Evolutionary conservation across 805 yeast genomes (phyloP).

Genomic region (Schizosaccharomyces osmophilus): DNA sequence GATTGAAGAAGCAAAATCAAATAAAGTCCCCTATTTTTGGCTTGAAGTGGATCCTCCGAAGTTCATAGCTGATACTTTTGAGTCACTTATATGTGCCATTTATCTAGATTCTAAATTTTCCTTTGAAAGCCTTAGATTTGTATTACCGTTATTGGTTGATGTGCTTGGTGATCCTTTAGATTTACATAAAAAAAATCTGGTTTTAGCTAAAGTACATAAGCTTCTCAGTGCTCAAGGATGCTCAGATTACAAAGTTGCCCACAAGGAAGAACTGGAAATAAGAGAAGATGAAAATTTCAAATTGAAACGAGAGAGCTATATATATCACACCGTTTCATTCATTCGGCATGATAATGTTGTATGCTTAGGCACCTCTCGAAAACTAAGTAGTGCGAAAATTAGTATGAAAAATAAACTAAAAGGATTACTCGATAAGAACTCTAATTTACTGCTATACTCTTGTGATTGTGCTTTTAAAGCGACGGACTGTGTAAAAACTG

Average conservation of each 20-base stretch:
- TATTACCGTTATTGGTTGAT: not conserved
- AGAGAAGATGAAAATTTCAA: too few relatives aligned
- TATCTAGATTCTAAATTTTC: conserved; percentile 3
- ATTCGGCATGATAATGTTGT: not conserved
- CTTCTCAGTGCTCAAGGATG: not conserved
- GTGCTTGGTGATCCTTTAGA: not conserved
- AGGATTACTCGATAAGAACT: not conserved
- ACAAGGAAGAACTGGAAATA: not conserved
- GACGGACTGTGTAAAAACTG: not conserved
- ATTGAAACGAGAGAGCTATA: too few relatives aligned
- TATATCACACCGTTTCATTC: not conserved
- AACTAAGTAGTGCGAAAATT: not conserved
- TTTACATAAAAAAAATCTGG: not conserved
- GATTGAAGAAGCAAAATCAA: not conserved
- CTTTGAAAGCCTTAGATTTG: not conserved
- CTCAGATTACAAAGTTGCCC: not conserved
- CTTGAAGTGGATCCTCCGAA: conserved; percentile 3
- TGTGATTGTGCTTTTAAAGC: not conserved
- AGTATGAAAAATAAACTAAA: not conserved
- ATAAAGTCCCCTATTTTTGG: conserved; percentile 1
- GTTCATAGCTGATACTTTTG: conserved; percentile 3
- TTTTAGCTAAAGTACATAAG: not conserved
- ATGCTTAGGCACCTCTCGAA: not conserved
- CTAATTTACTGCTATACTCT: not conserved
- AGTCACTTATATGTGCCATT: conserved; percentile 3